Evolutionary conservation across 2,329 filamentous ascomycete species (phyloP), one percentile per base, ranked within the genome.

Genomic region (Myriosclerotinia curreyana): DNA sequence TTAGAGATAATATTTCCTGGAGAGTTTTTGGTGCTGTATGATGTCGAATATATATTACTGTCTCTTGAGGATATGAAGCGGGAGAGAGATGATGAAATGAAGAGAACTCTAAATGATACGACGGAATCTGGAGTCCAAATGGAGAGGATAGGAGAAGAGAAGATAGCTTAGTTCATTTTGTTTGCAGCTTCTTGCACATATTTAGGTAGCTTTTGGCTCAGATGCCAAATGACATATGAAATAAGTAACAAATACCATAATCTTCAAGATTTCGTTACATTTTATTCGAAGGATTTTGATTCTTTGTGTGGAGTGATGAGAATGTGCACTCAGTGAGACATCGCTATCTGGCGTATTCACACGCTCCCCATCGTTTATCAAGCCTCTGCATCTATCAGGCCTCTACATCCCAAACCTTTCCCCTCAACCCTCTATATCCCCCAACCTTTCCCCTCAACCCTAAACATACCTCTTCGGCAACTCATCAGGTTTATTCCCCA

Each of bases 401-500:
- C 42, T 34, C 34, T 53, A 20, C 22, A 53, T 12, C 36, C 17
- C 11, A 14, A 14, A 20, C 5, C 17, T 36, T 53, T 11, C 50
- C 6, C 20, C 7, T 34, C 22, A 9, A 2, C 22, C n/a, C n/a
- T n/a, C n/a, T n/a, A n/a, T n/a, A n/a, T 31, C 28, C 28, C 28
- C 28, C 2, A 31, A 3, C 28, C 28, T 12, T 28, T 36, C 9
- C 31, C 20, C 7, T 0, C 11, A 48, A 25, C 14, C 25, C 42
- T 69, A 69, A 40, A 51, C 56, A 62, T 67, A 71, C 36, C 70
- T 70, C 62, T 71, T 71, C 8, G 61, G 61, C 67, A 71, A 64
- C 5, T 38, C 77, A 64, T 79, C 78, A 3, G 83, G 83, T 77
- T 85, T 86, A 73, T 87, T 87, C 67, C 79, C 78, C 59, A 86